Percentiles rank a stretch among this genome's conserved stretches.
phyloP scores from a whole-genome alignment of 2,329 filamentous ascomycete genomes.

The Phialophora macrospora region DNA sequence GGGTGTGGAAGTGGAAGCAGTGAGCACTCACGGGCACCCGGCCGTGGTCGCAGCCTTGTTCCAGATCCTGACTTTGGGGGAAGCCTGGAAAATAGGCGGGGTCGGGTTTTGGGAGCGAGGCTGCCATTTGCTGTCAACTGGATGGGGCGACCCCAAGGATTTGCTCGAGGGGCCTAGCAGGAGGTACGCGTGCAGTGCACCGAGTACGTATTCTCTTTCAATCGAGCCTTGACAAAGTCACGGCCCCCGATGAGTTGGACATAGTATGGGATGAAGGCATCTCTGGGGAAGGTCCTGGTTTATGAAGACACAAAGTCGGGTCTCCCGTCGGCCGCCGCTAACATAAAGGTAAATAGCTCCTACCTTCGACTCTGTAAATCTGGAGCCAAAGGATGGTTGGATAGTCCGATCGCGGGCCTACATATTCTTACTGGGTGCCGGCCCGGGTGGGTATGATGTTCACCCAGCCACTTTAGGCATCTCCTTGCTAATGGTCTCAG shows the following conservation, averaged over 20 bases:
- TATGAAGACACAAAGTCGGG: background rate
- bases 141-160: too few relatives aligned
- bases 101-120: background rate
- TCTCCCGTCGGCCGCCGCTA: too few relatives aligned
- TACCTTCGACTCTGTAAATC: too few relatives aligned
- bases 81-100: background rate
- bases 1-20: background rate
- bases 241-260: background rate
- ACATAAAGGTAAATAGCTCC: too few relatives aligned
- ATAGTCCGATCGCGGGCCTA: too few relatives aligned
- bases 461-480: too few relatives aligned
- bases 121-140: background rate
- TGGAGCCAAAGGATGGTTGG: too few relatives aligned
- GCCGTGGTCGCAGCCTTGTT: background rate
- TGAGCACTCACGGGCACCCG: background rate
- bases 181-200: background rate
- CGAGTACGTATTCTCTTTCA: too few relatives aligned
- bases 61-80: background rate
- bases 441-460: too few relatives aligned
- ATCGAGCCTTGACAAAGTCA: background rate
- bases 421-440: too few relatives aligned
- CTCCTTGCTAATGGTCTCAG: too few relatives aligned
- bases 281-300: background rate
- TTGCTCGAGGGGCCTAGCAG: background rate
- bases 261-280: background rate